These are phyloP conservation scores for Postia placenta DNA, from an alignment of 768 basidiomycete genomes.

Conservation along the genomic window DNA sequence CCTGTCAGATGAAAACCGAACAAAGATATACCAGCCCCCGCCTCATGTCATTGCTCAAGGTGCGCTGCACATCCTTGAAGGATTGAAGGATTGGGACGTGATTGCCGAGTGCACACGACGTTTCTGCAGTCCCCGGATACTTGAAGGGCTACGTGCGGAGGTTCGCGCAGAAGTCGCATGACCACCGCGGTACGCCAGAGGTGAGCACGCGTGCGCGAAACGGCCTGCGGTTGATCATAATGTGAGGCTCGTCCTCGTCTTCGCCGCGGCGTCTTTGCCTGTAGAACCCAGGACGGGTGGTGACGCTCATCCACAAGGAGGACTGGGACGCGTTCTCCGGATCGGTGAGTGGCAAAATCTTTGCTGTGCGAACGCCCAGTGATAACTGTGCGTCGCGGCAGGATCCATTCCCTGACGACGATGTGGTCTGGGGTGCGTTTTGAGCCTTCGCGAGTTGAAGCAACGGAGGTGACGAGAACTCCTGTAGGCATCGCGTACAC, in stretches of 20 bases:
- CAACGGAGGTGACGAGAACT: not conserved
- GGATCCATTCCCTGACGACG: slow-evolving; percentile 68
- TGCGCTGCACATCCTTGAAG: slow-evolving; percentile 24
- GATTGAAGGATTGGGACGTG: not conserved
- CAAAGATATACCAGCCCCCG: slow-evolving; percentile 51
- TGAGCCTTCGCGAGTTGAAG: not conserved
- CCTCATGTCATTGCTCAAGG: slow-evolving; percentile 71
- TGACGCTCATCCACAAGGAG: slow-evolving; percentile 81
- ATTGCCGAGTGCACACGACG: not conserved
- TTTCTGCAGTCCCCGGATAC: slow-evolving; percentile 67
- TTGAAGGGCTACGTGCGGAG: slow-evolving; percentile 87
- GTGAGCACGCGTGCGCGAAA: slow-evolving; percentile 28
- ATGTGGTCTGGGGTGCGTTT: slow-evolving; percentile 76
- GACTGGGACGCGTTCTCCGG: slow-evolving; percentile 78
- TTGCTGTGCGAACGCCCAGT: not conserved
- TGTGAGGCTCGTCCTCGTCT: not conserved
- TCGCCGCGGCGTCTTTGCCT: not conserved
- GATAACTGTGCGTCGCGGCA: slow-evolving; percentile 23
- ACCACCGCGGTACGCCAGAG: slow-evolving; percentile 88
- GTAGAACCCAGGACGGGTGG: slow-evolving; percentile 82
- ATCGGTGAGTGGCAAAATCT: slow-evolving; percentile 39
- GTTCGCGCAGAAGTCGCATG: slow-evolving; percentile 88
- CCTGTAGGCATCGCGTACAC: slow-evolving; percentile 73
- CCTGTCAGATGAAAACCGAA: not conserved
- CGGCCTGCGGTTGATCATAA: not conserved